phyloP scores from a whole-genome alignment of 2,329 filamentous ascomycete genomes.

The Paracorniculantispora psalliotae region DNA sequence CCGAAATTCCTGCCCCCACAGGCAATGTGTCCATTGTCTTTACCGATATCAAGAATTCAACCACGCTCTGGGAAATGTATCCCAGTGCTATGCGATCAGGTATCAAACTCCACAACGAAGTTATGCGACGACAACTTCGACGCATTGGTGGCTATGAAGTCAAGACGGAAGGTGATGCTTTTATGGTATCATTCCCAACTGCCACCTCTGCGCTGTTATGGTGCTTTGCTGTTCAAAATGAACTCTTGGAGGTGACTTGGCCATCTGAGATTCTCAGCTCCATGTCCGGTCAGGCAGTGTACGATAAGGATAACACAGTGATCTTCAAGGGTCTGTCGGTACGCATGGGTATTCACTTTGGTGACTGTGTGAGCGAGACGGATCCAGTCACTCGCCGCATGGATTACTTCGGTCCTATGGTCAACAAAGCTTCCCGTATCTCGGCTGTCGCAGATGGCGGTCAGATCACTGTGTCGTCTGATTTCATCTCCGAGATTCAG shows the following conservation, averaged over 20 bases:
- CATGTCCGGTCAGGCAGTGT: conserved; percentile 74
- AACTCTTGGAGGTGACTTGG: conserved; percentile 86
- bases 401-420: conserved; percentile 99
- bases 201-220: conserved; percentile 91
- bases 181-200: conserved; percentile 98
- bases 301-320: conserved; percentile 77
- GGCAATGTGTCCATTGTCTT: conserved; percentile 93
- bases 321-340: conserved; percentile 95
- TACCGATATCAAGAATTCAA: conserved; percentile 99
- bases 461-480: conserved; percentile 92
- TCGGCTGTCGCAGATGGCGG: conserved; percentile 92
- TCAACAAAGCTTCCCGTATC: conserved; percentile 93
- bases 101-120: conserved; percentile 95
- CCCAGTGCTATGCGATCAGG: conserved; percentile 92
- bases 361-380: conserved; percentile 86
- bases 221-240: conserved; percentile 91
- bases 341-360: conserved; percentile 96
- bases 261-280: conserved; percentile 88
- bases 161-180: conserved; percentile 98
- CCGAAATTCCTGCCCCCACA: conserved; percentile 84
- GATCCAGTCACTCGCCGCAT: conserved; percentile 96
- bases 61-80: conserved; percentile 91
- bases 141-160: conserved; percentile 97
- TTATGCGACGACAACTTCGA: conserved; percentile 89
- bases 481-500: conserved; percentile 95